Base-by-base conservation (phyloP, 257 asterid species). In the Lithospermum erythrorhizon region DNA sequence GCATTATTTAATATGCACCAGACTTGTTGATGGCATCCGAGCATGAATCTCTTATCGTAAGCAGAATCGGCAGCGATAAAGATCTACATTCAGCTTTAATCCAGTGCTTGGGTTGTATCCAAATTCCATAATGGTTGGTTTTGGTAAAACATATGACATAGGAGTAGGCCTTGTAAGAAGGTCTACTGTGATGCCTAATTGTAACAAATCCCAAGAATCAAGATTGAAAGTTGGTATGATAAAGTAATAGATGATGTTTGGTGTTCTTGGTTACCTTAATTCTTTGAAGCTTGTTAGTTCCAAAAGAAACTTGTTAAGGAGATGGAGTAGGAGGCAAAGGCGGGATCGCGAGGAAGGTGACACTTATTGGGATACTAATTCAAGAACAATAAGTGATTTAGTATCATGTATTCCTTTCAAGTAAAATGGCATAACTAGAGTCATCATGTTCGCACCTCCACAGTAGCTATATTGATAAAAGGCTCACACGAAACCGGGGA, bases 141-240 rank as follows among this genome's bases (percentile, higher is more conserved):
- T 72, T 21, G 89, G 88, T 14, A 65, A 24, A 7, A 57, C 65
- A 18, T 78, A 73, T 49, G 60, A 76, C 60, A 67, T 57, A 0
- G 95, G 96, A 55, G 82, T 74, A 74, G 85, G 87, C 83, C 77
- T 55, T 78, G 64, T 20, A 51, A n/a, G n/a, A n/a, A n/a, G n/a
- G n/a, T n/a, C n/a, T n/a, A n/a, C n/a, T n/a, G n/a, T n/a, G n/a
- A n/a, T 4, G 5, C 9, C 5, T 52, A 4, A 3, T 1, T 4
- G 19, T 52, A 52, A 20, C 16, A 3, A 15, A 52, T 17, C 4
- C 3, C 8, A 8, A 49, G 8, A 49, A 49, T 4, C 3, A n/a
- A 49, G 8, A 49, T 13, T 49, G 2, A 21, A n/a, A n/a, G 1
- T 29, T 0, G 6, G 4, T 25, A 6, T 1, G 3, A 37, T 11